phyloP scores from a whole-genome alignment of 805 yeast species.

The Spathaspora boniae region DNA sequence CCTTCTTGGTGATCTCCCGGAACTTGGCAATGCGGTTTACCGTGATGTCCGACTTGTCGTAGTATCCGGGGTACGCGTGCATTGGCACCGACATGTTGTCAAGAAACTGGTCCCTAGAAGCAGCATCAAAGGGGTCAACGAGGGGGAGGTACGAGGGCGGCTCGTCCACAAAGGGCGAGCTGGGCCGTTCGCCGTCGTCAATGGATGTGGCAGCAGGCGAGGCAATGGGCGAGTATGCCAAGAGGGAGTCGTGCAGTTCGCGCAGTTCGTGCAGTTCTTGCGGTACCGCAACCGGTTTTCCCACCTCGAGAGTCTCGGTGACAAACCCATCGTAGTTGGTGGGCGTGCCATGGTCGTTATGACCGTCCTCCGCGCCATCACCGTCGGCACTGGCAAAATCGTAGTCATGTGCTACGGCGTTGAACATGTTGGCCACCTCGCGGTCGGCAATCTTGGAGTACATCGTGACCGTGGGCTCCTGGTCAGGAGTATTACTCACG shows the following conservation, averaged over 20 bases:
- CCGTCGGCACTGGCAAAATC: too few relatives aligned
- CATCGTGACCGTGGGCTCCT: slow-evolving; percentile 77
- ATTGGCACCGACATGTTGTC: slow-evolving; percentile 34
- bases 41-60: slow-evolving; percentile 30
- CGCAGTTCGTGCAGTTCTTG: too few relatives aligned
- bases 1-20: slow-evolving; percentile 29
- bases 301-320: slow-evolving; percentile 42
- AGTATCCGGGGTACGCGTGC: slow-evolving; percentile 26
- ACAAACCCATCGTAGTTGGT: slow-evolving; percentile 44
- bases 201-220: slow-evolving; percentile 31
- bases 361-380: slow-evolving; percentile 23
- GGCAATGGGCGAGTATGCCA: slow-evolving; percentile 6
- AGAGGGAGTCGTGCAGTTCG: too few relatives aligned
- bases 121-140: slow-evolving; percentile 43
- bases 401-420: slow-evolving; percentile 42
- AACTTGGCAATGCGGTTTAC: slow-evolving; percentile 29
- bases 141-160: neutral
- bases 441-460: slow-evolving; percentile 71
- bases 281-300: too few relatives aligned
- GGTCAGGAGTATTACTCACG: slow-evolving; percentile 11
- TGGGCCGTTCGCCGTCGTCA: slow-evolving; percentile 22
- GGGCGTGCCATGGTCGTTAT: slow-evolving; percentile 22
- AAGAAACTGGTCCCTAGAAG: slow-evolving; percentile 37
- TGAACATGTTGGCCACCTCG: slow-evolving; percentile 75
- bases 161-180: slow-evolving; percentile 44